A percentile compares a stretch with the other conserved stretches of the same genome.
phyloP scores from a whole-genome alignment of 148 eudicot genomes.

The Gaultheria prostrata region DNA sequence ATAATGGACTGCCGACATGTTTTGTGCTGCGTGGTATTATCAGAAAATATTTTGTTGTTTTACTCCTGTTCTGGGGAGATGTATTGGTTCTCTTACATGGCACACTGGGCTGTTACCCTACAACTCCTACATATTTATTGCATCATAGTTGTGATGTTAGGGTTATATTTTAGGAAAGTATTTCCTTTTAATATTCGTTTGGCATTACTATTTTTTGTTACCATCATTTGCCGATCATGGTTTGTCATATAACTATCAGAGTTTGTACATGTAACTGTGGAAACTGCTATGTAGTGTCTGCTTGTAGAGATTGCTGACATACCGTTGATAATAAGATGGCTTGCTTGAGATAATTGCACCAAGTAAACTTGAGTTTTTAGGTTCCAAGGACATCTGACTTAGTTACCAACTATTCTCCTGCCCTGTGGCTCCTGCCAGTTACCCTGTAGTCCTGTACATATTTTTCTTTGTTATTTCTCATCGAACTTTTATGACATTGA shows the following conservation, averaged over 20 bases:
- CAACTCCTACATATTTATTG: neutral
- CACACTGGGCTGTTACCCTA: neutral
- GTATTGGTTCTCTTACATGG: constrained; percentile 1
- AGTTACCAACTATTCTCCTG: neutral
- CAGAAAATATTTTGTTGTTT: neutral
- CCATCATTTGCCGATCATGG: neutral
- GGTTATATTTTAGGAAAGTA: neutral
- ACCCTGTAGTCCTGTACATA: neutral
- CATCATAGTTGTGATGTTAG: neutral
- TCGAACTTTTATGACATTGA: neutral
- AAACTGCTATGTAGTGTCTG: neutral
- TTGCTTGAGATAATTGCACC: neutral
- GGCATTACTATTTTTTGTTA: neutral
- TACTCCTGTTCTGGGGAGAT: neutral
- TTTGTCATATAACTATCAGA: neutral
- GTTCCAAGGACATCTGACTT: neutral
- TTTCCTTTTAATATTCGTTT: neutral
- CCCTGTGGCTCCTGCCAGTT: neutral
- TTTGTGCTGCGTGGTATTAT: neutral
- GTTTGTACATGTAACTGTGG: neutral
- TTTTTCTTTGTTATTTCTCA: neutral
- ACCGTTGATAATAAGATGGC: neutral
- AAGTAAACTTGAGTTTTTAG: neutral
- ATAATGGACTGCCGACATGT: neutral
- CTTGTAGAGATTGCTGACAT: neutral